Conservation (phyloP, 192 early-diverging fungal genomes). For the Paraglomus occultum region DNA sequence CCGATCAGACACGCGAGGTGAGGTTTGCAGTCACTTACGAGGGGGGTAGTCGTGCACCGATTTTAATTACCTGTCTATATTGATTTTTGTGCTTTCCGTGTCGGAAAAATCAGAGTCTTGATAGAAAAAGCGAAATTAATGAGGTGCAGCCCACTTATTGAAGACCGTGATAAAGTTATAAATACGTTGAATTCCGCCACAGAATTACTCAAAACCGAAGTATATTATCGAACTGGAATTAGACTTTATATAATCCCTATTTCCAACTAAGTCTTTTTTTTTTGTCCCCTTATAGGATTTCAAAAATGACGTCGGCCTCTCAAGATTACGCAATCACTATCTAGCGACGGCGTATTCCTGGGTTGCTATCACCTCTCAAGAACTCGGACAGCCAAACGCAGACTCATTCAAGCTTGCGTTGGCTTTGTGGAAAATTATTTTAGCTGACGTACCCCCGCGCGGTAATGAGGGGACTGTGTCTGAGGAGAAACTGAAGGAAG, state of each 20-base stretch:
- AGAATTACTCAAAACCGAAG: conserved; percentile 36
- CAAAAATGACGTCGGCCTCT: conserved; percentile 39
- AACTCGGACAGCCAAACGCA: conserved; percentile 31
- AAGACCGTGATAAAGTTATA: conserved; percentile 24
- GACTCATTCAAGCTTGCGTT: conserved; percentile 54
- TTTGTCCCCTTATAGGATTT: conserved; percentile 20
- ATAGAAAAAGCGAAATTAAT: conserved; percentile 32
- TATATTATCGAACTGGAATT: not conserved
- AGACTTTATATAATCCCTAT: not conserved
- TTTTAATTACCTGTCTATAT: not conserved
- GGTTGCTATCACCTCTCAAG: conserved; percentile 50
- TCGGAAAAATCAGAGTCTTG: conserved; percentile 23
- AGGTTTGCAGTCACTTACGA: not conserved
- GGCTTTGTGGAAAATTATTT: conserved; percentile 56
- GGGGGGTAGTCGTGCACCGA: not conserved
- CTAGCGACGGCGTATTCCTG: conserved; percentile 60
- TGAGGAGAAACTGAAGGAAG: conserved; percentile 32
- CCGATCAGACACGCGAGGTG: conserved; percentile 39
- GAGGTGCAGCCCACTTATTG: conserved; percentile 3
- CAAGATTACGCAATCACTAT: conserved; percentile 49
- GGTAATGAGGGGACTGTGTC: not conserved
- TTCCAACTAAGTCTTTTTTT: not conserved
- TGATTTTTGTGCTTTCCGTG: not conserved
- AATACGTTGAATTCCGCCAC: conserved; percentile 35
- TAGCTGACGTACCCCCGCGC: conserved; percentile 44